Base-by-base conservation (phyloP, 2,329 filamentous ascomycete genomes). In the Scedosporium boydii region DNA sequence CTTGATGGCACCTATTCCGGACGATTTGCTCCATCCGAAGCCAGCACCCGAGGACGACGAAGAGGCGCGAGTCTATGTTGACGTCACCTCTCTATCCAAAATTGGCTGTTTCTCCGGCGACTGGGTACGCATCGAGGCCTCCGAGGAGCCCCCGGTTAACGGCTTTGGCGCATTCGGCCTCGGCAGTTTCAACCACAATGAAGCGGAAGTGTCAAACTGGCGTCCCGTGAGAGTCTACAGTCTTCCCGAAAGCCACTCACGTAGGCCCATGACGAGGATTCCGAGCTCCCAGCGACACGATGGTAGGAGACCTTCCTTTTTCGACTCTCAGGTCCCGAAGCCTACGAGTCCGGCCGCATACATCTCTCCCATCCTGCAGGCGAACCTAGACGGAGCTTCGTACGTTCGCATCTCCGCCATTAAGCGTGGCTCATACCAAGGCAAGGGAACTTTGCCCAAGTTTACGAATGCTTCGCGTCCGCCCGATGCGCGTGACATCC, bases 81-180 rank as follows among this genome's bases (percentile, higher is more conserved):
- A 97, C 68, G 88, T 96, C 6, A 87, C 85, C 63, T 90, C 91
- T 1, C 76, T 99, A 21, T 88, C 91, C 14, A 92, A 93, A 68
- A 88, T 99, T 61, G 93, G 93, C 16, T 98, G 93, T 73, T 99
- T 99, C 71, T 98, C 93, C 0, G 95, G 95, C 34, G 95, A 99
- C 71, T 99, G 95, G 95, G 91, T 96, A 10, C 87, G 89, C 23
- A 80, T 97, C 10, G 91, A 96, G 75, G 82, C 85, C 5, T 83
- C 90, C 0, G 83, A 89, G 66, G 90, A 92, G 70, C 89, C 90
- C 64, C 88, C 83, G 23, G 77, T 79, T 16, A 88, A 85, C 72
- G 89, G 81, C 18, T 84, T 85, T 67, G 89, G 83, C 59, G 77
- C 82, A 0, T 89, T 87, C 76, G 87, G 87, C 1, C 78, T 91